Percentiles rank a stretch among this genome's conserved stretches.
Evolutionary conservation across 2,329 filamentous ascomycete genomes (phyloP).

Genomic region (Nannizziopsis arthrosporioides): DNA sequence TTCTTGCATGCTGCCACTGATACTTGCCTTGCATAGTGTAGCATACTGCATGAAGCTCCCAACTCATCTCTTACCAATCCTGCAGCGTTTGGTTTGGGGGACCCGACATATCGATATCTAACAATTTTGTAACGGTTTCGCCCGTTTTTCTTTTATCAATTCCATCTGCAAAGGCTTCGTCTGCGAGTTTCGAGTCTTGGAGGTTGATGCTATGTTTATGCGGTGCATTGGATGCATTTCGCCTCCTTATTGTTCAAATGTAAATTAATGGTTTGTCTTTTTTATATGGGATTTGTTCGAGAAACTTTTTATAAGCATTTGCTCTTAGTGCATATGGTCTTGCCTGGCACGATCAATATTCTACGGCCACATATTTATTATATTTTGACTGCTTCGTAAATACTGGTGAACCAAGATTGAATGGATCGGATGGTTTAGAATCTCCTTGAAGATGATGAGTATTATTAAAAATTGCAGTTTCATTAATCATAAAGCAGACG

Average conservation of each 20-base stretch:
- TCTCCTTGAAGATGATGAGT: too few species aligned
- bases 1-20: not conserved
- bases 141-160: not conserved
- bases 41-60: not conserved
- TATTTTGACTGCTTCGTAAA: too few species aligned
- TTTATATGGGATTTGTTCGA: not conserved
- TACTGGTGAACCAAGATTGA: too few species aligned
- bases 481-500: not conserved
- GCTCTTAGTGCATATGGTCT: too few species aligned
- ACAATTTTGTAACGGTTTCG: not conserved
- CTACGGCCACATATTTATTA: too few species aligned
- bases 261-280: conserved; percentile 7
- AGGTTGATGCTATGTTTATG: not conserved
- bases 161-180: not conserved
- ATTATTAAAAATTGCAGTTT: too few species aligned
- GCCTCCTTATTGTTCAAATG: conserved; percentile 1
- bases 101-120: conserved; percentile 1
- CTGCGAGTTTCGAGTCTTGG: not conserved
- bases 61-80: not conserved
- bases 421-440: too few species aligned
- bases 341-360: too few species aligned
- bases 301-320: too few species aligned
- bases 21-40: too few species aligned
- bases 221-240: not conserved
- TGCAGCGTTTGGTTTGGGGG: conserved; percentile 3